Percentiles rank a stretch among this genome's conserved stretches.
Conservation (phyloP, 371 early-diverging fungal genomes). For the Choanephora cucurbitarum region DNA sequence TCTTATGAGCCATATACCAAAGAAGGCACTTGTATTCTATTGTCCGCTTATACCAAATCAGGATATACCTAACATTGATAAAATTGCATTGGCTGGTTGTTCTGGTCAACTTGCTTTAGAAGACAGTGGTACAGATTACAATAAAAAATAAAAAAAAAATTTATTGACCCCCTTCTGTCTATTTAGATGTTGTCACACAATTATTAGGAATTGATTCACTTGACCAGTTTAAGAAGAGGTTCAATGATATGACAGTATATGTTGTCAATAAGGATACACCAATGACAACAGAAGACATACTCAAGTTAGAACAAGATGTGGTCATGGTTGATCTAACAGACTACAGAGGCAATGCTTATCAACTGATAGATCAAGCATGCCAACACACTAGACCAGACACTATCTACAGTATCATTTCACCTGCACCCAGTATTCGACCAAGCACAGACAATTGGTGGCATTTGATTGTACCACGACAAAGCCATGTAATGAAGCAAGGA, state of each 20-base stretch:
- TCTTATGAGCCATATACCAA: conserved; percentile 27
- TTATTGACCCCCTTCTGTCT: too few species aligned
- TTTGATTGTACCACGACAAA: conserved; percentile 31
- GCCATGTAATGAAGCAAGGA: conserved; percentile 31
- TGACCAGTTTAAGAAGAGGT: conserved; percentile 17
- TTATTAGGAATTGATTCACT: too few species aligned
- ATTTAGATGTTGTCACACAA: too few species aligned
- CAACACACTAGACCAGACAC: not conserved
- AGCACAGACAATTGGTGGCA: not conserved
- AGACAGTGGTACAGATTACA: too few species aligned
- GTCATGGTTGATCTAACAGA: conserved; percentile 27
- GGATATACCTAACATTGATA: conserved; percentile 7
- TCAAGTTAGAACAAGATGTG: not conserved
- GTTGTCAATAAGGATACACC: conserved; percentile 25
- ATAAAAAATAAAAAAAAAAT: too few species aligned
- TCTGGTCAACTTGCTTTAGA: conserved; percentile 28
- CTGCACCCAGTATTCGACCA: not conserved
- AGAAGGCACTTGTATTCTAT: conserved; percentile 19
- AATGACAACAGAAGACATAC: not conserved
- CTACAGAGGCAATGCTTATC: conserved; percentile 9
- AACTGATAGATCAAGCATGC: not conserved
- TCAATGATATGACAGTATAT: conserved; percentile 33
- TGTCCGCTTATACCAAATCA: conserved; percentile 11
- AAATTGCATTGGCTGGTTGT: conserved; percentile 15
- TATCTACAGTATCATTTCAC: conserved; percentile 19